Percentiles rank a stretch among this genome's conserved stretches.
Conservation (phyloP, 345 rosid genomes). For the Moricandia moricandioides region DNA sequence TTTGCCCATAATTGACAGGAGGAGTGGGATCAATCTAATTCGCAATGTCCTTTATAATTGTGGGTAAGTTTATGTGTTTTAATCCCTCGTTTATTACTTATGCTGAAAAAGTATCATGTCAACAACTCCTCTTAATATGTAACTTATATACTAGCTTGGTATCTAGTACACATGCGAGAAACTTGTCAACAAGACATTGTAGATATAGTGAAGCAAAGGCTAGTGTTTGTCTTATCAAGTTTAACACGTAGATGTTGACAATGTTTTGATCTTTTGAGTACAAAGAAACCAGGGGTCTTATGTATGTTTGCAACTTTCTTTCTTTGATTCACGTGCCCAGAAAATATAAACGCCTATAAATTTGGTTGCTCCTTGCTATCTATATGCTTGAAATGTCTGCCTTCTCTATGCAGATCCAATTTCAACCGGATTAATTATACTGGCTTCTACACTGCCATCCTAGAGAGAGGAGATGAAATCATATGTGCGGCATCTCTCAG, state of each 20-base stretch:
- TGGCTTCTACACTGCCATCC: slow-evolving; percentile 42
- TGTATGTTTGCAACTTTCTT: too few species aligned
- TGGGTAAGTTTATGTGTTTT: slow-evolving; percentile 32
- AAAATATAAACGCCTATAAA: background rate
- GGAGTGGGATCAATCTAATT: slow-evolving; percentile 38
- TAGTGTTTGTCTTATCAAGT: background rate
- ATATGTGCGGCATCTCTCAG: slow-evolving; percentile 43
- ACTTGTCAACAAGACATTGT: slow-evolving; percentile 1
- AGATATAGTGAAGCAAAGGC: slow-evolving; percentile 5
- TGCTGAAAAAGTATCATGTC: background rate
- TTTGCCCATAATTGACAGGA: slow-evolving; percentile 38
- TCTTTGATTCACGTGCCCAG: background rate
- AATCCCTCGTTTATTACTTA: background rate
- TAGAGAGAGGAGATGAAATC: slow-evolving; percentile 41
- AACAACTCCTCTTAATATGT: background rate
- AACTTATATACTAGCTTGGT: too few species aligned
- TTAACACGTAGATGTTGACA: background rate
- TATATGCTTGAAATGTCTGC: slow-evolving; percentile 3
- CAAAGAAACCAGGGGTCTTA: too few species aligned
- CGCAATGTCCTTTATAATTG: slow-evolving; percentile 36
- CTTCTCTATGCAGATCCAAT: slow-evolving; percentile 35
- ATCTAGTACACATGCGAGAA: too few species aligned
- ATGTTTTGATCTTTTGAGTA: too few species aligned
- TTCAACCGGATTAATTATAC: slow-evolving; percentile 37
- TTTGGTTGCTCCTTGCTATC: background rate